phyloP scores from a whole-genome alignment of 108 stramenopile species.

The Conticribra guillardii region DNA sequence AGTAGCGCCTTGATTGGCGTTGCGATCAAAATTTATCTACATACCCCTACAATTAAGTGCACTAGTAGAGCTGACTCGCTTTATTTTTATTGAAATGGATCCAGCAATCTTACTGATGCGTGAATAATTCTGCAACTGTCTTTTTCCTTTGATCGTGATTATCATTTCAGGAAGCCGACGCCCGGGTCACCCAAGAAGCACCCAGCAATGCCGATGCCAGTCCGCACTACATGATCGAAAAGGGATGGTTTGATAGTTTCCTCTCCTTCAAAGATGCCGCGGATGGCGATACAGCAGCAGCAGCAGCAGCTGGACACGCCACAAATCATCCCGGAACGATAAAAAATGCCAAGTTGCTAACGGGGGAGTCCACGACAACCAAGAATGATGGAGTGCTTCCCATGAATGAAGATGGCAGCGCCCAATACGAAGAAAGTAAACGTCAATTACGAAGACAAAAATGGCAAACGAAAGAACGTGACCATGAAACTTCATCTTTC shows the following conservation, averaged over 20 bases:
- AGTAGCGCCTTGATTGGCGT: too few relatives aligned
- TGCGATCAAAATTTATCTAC: too few relatives aligned
- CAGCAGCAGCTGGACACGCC: background rate
- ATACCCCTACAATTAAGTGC: too few relatives aligned
- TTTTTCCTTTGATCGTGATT: too few relatives aligned
- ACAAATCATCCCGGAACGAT: background rate
- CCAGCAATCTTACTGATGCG: too few relatives aligned
- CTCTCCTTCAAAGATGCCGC: background rate
- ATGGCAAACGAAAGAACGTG: background rate
- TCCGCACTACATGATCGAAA: constrained; percentile 1
- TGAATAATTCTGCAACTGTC: too few relatives aligned
- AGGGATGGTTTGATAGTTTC: background rate
- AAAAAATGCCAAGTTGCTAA: background rate
- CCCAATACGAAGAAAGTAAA: background rate
- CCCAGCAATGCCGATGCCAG: background rate
- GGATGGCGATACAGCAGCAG: too few relatives aligned
- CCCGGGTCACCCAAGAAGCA: background rate
- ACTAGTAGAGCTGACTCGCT: too few relatives aligned
- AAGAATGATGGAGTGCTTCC: background rate
- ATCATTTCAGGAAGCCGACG: constrained; percentile 9
- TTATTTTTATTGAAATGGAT: too few relatives aligned
- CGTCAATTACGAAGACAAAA: background rate
- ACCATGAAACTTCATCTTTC: background rate
- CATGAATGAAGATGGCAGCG: background rate
- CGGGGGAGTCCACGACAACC: background rate